Evolutionary conservation across 805 yeast genomes (phyloP), one percentile per base, ranked within the genome.

Genomic region (Candida chauliodis): DNA sequence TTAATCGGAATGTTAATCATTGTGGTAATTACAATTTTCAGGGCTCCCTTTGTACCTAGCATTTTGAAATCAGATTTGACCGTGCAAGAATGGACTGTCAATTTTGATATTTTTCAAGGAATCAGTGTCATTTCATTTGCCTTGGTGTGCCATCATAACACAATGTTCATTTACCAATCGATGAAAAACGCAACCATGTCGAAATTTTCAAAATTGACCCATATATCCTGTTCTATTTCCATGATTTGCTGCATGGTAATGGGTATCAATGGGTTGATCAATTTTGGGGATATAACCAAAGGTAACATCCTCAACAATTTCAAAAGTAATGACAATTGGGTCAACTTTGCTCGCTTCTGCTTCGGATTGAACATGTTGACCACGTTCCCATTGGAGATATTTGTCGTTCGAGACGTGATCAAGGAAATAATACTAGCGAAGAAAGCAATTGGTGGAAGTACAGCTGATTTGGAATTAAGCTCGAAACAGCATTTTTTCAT

Each of bases 41-140:
- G 88, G 32, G 96, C 95, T 0, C 95, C 95, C 0, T 64, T 67
- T 42, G 62, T 77, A 18, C 73, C 75, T 6, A 37, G 61, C 0
- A 64, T 66, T 0, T 56, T 71, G 14, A 76, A 71, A 49, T 83
- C 85, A 0, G 44, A 62, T 0, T 61, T 83, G 13, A 53, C 77
- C 0, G 41, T 57, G 9, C 36, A 61, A 28, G 63, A 71, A 23
- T 69, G 76, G 63, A 64, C 86, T 4, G 53, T 87, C 35, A 81
- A 81, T 45, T 58, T 71, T 9, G 78, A 79, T 29, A 63, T 90
- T 3, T 87, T 90, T 55, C 95, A 90, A 59, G 96, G 96, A 2
- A 79, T 90, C 19, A 82, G 93, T n/a, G 95, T 90, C 35, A 87
- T 90, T 22, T 88, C 96, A 1, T 90, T 90, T 65, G 98, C 98